phyloP scores from a whole-genome alignment of 192 early-diverging fungal genomes.

The Coemansia sp. region DNA sequence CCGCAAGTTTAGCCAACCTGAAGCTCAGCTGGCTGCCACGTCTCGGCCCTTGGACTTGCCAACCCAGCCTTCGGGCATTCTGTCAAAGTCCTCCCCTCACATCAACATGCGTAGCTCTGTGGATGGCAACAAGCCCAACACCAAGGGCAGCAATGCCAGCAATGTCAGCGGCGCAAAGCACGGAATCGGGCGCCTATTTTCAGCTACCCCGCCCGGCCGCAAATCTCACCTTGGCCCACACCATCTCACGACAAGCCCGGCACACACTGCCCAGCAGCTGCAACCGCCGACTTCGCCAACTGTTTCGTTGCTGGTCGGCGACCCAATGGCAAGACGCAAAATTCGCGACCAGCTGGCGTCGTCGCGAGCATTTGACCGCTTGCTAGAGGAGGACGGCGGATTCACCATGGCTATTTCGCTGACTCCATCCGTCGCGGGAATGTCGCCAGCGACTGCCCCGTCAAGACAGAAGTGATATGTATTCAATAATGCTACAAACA shows the following conservation, averaged over 20 bases:
- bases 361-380: conserved; percentile 40
- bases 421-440: conserved; percentile 39
- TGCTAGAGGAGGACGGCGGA: conserved; percentile 46
- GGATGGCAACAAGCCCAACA: conserved; percentile 14
- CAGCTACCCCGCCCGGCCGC: conserved; percentile 19
- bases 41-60: conserved; percentile 17
- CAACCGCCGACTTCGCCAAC: conserved; percentile 33
- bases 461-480: conserved; percentile 3
- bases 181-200: conserved; percentile 39
- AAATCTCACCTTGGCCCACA: conserved; percentile 9
- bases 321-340: conserved; percentile 39
- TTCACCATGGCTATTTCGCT: conserved; percentile 55
- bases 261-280: background rate
- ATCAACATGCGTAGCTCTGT: conserved; percentile 32
- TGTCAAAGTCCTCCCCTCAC: conserved; percentile 41
- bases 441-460: background rate
- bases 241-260: background rate
- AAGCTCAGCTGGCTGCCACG: conserved; percentile 19
- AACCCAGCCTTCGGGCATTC: conserved; percentile 18
- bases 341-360: conserved; percentile 53
- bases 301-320: conserved; percentile 38
- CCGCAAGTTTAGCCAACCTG: conserved; percentile 49
- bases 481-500: too few relatives aligned
- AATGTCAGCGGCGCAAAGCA: conserved; percentile 13
- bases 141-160: background rate